Evolutionary conservation across 306 rosid species (phyloP).

Genomic region (Fragaria vesca): DNA sequence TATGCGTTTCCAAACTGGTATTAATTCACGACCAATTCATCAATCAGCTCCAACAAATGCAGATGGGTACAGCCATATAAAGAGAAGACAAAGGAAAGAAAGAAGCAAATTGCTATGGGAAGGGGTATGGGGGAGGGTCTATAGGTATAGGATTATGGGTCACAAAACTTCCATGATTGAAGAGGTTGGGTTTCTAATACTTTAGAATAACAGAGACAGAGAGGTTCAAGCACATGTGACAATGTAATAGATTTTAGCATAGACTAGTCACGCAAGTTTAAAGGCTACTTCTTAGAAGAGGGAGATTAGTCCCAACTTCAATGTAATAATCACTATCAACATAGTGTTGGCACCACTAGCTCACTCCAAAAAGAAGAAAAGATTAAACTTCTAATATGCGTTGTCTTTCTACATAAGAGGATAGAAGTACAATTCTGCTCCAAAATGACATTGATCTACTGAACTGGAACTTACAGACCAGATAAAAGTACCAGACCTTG

Average conservation of each 20-base stretch:
- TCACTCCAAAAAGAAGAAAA: neutral
- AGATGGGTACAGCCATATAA: neutral
- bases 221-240: neutral
- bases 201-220: neutral
- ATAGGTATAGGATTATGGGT: conserved; percentile 1
- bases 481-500: neutral
- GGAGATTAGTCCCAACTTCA: neutral
- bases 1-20: neutral
- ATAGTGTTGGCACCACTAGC: neutral
- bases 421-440: neutral
- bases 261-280: neutral
- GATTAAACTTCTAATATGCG: neutral
- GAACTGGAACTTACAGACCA: neutral
- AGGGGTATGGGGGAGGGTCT: neutral
- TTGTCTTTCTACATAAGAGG: neutral
- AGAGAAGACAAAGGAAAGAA: neutral
- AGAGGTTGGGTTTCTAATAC: neutral
- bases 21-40: neutral
- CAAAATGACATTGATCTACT: neutral
- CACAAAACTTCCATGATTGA: neutral
- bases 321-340: neutral
- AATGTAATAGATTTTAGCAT: neutral
- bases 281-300: neutral
- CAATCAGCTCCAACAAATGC: neutral
- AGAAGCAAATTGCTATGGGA: neutral